Conservation (phyloP, 108 stramenopile genomes). For the Skeletonema potamos region DNA sequence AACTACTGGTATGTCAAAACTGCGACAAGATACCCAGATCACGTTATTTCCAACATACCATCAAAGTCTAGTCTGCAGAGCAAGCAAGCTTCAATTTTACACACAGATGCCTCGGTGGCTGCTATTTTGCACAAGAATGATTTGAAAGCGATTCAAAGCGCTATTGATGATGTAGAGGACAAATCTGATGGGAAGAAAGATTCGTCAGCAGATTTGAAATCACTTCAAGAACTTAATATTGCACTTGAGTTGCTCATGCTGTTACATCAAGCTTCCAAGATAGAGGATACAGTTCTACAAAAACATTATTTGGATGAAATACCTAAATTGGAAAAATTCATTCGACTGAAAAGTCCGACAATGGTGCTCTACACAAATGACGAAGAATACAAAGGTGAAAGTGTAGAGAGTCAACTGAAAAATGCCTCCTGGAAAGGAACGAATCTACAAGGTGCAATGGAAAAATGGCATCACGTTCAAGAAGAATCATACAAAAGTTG, state of each 20-base stretch:
- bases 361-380: conserved; percentile 27
- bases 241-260: conserved; percentile 44
- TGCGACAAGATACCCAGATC: conserved; percentile 20
- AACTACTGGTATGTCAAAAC: conserved; percentile 40
- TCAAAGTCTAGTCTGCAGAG: conserved; percentile 4
- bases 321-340: conserved; percentile 24
- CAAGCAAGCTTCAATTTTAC: conserved; percentile 24
- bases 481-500: conserved; percentile 7
- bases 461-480: conserved; percentile 25
- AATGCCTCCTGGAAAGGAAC: conserved; percentile 19
- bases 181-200: neutral
- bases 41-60: conserved; percentile 19
- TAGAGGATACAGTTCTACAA: neutral
- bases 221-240: conserved; percentile 12
- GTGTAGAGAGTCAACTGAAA: conserved; percentile 45
- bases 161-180: conserved; percentile 14
- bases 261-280: neutral
- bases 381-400: conserved; percentile 34
- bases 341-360: conserved; percentile 19
- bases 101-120: conserved; percentile 31
- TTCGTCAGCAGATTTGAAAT: neutral
- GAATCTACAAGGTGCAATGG: conserved; percentile 3
- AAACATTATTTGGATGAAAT: conserved; percentile 8
- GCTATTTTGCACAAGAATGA: conserved; percentile 1
- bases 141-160: conserved; percentile 3